Evolutionary conservation across 2,329 filamentous ascomycete genomes (phyloP).

Genomic region (Zymoseptoria tritici): DNA sequence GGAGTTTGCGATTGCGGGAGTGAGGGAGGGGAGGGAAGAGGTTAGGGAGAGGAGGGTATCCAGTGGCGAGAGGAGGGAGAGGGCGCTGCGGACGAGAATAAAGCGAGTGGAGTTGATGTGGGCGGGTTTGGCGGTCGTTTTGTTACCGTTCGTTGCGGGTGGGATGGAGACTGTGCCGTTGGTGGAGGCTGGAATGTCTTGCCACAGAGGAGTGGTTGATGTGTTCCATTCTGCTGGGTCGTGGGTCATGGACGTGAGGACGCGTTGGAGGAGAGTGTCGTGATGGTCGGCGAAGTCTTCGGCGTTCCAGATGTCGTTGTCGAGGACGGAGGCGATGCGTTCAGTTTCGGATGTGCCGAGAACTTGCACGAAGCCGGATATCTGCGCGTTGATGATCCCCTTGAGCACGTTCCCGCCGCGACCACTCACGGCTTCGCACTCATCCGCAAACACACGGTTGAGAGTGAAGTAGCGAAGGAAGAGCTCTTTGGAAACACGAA

Average conservation of each 20-base stretch:
- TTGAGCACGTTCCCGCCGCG: conserved; percentile 69
- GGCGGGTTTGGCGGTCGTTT: conserved; percentile 41
- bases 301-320: conserved; percentile 71
- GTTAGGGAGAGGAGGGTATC: conserved; percentile 77
- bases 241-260: conserved; percentile 62
- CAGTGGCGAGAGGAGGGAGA: conserved; percentile 73
- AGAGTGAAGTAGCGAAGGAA: conserved; percentile 78
- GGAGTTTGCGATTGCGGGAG: conserved; percentile 68
- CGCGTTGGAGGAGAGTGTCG: conserved; percentile 51
- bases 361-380: conserved; percentile 68
- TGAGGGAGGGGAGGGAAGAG: conserved; percentile 79
- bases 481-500: conserved; percentile 56
- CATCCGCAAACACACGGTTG: conserved; percentile 75
- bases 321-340: conserved; percentile 66
- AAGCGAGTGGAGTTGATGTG: conserved; percentile 78
- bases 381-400: conserved; percentile 72
- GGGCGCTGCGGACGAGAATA: conserved; percentile 75
- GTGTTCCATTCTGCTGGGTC: conserved; percentile 62
- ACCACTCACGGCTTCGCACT: conserved; percentile 78
- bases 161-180: conserved; percentile 2
- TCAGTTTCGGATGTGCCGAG: conserved; percentile 68
- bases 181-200: conserved; percentile 21
- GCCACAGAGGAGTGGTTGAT: conserved; percentile 45
- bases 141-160: conserved; percentile 10
- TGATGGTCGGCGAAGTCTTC: conserved; percentile 64